Evolutionary conservation across 306 rosid species (phyloP), one percentile per base, ranked within the genome.

Genomic region (Cucurbita argyrosperma): DNA sequence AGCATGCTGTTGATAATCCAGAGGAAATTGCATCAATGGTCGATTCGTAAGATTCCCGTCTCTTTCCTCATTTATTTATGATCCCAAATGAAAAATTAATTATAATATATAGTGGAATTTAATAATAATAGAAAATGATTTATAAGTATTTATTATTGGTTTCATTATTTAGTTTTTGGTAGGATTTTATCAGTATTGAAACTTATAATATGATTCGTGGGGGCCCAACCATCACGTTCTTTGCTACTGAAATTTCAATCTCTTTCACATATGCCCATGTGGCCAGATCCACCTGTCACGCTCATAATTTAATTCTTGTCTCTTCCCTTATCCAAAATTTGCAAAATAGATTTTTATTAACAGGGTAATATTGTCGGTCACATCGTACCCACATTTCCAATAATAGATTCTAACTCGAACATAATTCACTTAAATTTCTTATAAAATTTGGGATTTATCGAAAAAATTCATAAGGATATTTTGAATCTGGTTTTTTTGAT

Each of bases 21-120:
- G 99, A 89, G 69, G 95, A 91, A 77, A 79, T 94, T 56, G 96
- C 96, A 74, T 76, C 96, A 6, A 71, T 83, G 96, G 95, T 94
- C 61, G 86, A 89, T 64, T 80, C 74, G 99, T 94, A 87, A 87
- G 87, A 78, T 57, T 71, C 69, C 55, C 26, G 66, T 37, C 55
- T 30, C n/a, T 82, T 66, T 80, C 83, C 0, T 78, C 4, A 4
- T 54, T 50, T 37, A 37, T 72, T 72, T 16, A 14, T 68, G 42
- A 26, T 6, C 5, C 1, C 26, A 21, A 54, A 21, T 74, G 3
- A 42, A 42, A 7, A 40, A 54, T 43, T 53, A 51, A 19, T 21
- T 30, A n/a, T 16, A 2, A 18, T 18, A 6, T 54, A 2, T 4
- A 12, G 26, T 10, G 0, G 13, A 63, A 63, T 7, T 61, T 61